Percentiles rank a stretch among this genome's conserved stretches.
phyloP scores from a whole-genome alignment of 305 asterid species.

The Striga hermonthica region DNA sequence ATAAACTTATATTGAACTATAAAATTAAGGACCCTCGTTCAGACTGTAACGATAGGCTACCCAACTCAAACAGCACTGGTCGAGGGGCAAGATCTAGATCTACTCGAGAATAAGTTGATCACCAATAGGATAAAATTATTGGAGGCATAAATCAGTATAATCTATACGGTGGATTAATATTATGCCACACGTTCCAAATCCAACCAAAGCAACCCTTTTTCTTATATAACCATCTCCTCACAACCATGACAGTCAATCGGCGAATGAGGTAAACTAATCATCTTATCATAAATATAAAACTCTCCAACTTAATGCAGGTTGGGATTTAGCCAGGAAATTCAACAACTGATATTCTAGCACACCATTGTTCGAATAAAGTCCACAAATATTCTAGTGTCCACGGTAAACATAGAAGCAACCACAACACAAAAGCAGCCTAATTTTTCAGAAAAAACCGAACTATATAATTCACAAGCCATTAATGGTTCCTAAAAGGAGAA shows the following conservation, averaged over 20 bases:
- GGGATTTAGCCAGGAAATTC: too few species aligned
- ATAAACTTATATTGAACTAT: too few species aligned
- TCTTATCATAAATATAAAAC: not conserved
- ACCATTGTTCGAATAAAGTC: too few species aligned
- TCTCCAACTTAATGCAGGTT: too few species aligned
- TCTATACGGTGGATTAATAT: slow-evolving; percentile 42
- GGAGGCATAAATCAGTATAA: slow-evolving; percentile 45
- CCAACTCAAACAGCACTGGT: too few species aligned
- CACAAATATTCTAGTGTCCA: too few species aligned
- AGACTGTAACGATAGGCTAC: too few species aligned
- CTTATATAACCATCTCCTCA: slow-evolving; percentile 33
- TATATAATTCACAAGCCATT: not conserved
- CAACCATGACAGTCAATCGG: not conserved
- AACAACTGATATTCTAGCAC: too few species aligned
- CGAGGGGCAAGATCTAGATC: too few species aligned
- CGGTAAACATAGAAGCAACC: too few species aligned
- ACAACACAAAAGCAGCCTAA: not conserved
- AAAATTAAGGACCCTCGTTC: too few species aligned
- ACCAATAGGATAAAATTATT: slow-evolving; percentile 49
- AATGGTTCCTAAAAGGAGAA: not conserved
- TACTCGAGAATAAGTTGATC: slow-evolving; percentile 25
- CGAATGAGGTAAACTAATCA: not conserved
- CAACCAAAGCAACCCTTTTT: slow-evolving; percentile 35
- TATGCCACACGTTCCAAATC: slow-evolving; percentile 40
- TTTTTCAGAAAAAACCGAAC: not conserved